Base-by-base conservation (phyloP, 1,139 yeast genomes). In the Blastobotrys elegans region DNA sequence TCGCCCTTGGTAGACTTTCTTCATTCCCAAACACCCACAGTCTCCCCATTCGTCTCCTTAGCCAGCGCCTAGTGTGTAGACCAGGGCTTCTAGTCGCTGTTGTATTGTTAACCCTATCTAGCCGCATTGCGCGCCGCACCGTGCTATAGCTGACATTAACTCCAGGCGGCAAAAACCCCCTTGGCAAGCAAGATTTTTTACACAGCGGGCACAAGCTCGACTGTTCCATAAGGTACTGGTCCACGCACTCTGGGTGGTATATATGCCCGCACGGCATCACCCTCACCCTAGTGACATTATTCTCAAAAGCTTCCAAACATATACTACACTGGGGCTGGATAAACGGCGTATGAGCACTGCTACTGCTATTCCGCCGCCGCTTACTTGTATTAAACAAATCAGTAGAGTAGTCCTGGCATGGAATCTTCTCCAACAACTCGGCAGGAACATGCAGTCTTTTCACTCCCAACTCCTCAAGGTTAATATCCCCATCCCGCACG, bases 161-260 rank as follows among this genome's bases (percentile, higher is more conserved):
- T 7, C 43, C 44, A 1, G 50, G 48, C 2, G 50, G 50, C 18
- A 44, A 33, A 33, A 44, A 48, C 11, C 50, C 50, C 8, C 31
- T 11, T 4, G 42, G 46, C 27, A 44, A 14, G 22, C 47, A 41
- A 2, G 40, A 31, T 16, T 18, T 29, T 27, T 48, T 48, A 33
- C 50, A 48, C 14, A 48, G 36, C 26, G 50, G 50, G 17, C 50
- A 48, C 16, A 48, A 40, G 16, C 43, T 40, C 6, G 48, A 44
- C 14, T 36, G 35, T 1, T n/a, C 4, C 13, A 4, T 6, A 14
- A 48, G 26, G 30, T 40, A 38, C 14, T 20, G 16, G 27, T 41
- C 44, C n/a, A 48, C 32, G 22, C 50, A 48, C 13, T 17, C 20
- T 6, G 40, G 48, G 16, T 48, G 50, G 21, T 26, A 48, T 11